Percentiles rank a stretch among this genome's conserved stretches.
Evolutionary conservation across 1,284 basidiomycete species (phyloP).

Genomic region (Testicularia cyperi): DNA sequence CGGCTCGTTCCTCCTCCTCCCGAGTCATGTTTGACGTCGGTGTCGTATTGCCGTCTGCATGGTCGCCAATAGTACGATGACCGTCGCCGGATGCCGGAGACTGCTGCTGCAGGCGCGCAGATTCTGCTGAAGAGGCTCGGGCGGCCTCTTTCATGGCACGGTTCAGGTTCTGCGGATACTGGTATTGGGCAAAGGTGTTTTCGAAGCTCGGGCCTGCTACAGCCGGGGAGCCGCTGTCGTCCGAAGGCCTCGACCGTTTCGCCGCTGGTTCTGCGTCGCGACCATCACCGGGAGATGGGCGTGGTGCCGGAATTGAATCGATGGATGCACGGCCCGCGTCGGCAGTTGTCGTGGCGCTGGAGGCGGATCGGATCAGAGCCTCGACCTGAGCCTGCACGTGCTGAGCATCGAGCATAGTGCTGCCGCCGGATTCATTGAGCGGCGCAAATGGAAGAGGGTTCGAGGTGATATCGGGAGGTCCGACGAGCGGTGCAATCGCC

Average conservation of each 20-base stretch:
- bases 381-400: constrained; percentile 32
- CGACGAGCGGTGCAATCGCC: no score
- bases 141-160: constrained; percentile 10
- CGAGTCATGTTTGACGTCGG: constrained; percentile 7
- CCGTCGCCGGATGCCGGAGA: not conserved
- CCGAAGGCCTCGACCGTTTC: no score
- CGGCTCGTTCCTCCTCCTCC: constrained; percentile 32
- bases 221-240: not conserved
- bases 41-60: no score
- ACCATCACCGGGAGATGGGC: no score
- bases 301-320: no score
- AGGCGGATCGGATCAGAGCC: constrained; percentile 17
- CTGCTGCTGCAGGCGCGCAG: not conserved
- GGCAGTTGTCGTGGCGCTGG: constrained; percentile 1
- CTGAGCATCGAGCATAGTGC: constrained; percentile 16
- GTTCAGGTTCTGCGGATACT: constrained; percentile 27
- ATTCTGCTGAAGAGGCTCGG: constrained; percentile 1
- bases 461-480: no score
- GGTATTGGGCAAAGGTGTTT: constrained; percentile 35
- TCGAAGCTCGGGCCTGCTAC: constrained; percentile 15
- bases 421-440: not conserved
- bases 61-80: no score
- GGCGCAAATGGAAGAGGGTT: not conserved
- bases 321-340: no score
- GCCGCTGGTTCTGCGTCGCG: no score